Percentiles rank a stretch among this genome's conserved stretches.
Conservation (phyloP, 2,329 filamentous ascomycete species). For the Tolypocladium pustulatum region DNA sequence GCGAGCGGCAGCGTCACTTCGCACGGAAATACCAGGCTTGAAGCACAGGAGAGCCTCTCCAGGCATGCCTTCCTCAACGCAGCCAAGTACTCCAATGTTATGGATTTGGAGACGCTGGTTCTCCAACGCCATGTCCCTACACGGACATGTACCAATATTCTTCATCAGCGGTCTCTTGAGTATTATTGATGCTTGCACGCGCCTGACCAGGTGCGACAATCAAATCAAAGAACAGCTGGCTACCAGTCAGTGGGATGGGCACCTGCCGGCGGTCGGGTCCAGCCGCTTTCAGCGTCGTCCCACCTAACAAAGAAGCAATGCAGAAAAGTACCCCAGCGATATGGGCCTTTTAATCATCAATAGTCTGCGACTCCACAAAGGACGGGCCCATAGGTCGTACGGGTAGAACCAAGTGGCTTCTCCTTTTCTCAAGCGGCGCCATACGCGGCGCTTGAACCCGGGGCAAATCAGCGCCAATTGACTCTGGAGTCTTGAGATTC, state of each 20-base stretch:
- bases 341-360: background rate
- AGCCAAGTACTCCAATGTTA: no score
- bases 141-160: no score
- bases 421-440: background rate
- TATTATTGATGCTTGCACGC: background rate
- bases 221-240: background rate
- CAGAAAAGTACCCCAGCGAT: background rate
- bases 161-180: no score
- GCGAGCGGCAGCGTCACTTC: background rate
- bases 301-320: background rate
- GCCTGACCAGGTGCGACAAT: background rate
- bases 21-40: no score
- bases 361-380: background rate
- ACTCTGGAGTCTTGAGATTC: no score
- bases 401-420: background rate
- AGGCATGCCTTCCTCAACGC: background rate
- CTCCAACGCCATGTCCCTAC: no score
- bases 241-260: background rate
- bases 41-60: background rate
- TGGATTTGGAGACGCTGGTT: no score
- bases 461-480: background rate
- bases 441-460: background rate
- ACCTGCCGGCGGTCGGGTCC: background rate
- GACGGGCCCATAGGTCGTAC: background rate
- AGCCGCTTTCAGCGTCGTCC: background rate